A percentile compares a stretch with the other conserved stretches of the same genome.
These are phyloP conservation scores for Monosporascus sp. DNA, from an alignment of 2,329 filamentous ascomycete genomes.

Conservation along the genomic window DNA sequence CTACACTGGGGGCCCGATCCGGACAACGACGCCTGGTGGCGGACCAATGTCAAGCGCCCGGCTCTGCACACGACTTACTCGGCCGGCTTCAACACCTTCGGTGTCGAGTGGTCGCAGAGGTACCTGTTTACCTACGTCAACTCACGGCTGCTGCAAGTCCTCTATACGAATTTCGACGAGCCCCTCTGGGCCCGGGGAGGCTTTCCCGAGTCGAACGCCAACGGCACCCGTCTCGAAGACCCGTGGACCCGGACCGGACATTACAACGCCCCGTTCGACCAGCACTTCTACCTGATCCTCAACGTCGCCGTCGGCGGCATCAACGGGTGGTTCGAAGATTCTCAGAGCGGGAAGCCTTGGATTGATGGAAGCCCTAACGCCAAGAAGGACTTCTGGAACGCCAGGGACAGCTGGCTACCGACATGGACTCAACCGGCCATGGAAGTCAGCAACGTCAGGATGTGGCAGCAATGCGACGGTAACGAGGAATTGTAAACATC, in stretches of 20 bases:
- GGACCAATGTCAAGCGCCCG: conserved; percentile 70
- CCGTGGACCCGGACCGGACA: conserved; percentile 59
- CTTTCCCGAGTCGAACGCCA: conserved; percentile 59
- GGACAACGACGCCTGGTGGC: conserved; percentile 74
- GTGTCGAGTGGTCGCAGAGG: conserved; percentile 81
- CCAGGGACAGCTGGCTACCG: conserved; percentile 58
- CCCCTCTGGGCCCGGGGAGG: conserved; percentile 63
- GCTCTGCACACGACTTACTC: conserved; percentile 72
- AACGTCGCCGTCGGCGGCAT: conserved; percentile 72
- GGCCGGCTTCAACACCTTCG: conserved; percentile 67
- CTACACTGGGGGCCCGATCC: conserved; percentile 76
- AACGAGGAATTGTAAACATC: conserved; percentile 42
- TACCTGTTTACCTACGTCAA: conserved; percentile 86
- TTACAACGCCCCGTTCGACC: conserved; percentile 66
- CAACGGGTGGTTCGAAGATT: conserved; percentile 81
- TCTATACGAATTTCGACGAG: conserved; percentile 69
- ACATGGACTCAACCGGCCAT: conserved; percentile 68
- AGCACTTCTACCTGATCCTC: conserved; percentile 69
- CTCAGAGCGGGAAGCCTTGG: conserved; percentile 71
- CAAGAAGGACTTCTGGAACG: conserved; percentile 71
- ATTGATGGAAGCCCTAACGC: conserved; percentile 62
- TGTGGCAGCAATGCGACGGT: conserved; percentile 65
- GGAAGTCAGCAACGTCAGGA: conserved; percentile 64
- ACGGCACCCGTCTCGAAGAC: conserved; percentile 60
- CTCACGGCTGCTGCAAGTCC: conserved; percentile 70